Percentiles rank a stretch among this genome's conserved stretches.
phyloP scores from a whole-genome alignment of 495 filamentous ascomycete species.

The Trichoderma gamsii region DNA sequence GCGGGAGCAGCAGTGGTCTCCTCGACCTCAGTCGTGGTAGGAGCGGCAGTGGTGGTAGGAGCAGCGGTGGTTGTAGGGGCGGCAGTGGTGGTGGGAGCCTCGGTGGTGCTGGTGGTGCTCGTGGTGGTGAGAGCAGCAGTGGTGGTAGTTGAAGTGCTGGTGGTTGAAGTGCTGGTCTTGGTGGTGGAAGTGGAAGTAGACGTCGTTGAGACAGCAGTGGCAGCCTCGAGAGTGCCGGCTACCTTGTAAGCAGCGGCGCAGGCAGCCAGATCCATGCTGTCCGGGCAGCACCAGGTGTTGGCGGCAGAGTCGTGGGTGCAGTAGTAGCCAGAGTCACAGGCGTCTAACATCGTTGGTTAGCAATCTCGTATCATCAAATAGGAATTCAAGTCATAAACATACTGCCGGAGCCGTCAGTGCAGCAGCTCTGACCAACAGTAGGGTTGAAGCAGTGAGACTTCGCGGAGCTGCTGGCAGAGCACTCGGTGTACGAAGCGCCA shows the following conservation, averaged over 20 bases:
- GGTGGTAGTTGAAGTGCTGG: constrained; percentile 16
- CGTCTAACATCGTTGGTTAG: constrained; percentile 30
- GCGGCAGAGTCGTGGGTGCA: constrained; percentile 35
- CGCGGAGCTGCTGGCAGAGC: constrained; percentile 31
- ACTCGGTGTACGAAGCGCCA: constrained; percentile 37
- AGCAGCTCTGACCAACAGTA: constrained; percentile 37
- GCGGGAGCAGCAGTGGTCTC: constrained; percentile 18
- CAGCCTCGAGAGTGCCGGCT: constrained; percentile 33
- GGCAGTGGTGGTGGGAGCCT: constrained; percentile 19
- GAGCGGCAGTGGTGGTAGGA: constrained; percentile 18
- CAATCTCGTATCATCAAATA: not conserved
- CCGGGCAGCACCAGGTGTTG: constrained; percentile 44
- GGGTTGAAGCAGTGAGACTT: constrained; percentile 42
- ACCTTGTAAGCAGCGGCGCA: constrained; percentile 39
- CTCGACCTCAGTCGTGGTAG: constrained; percentile 20
- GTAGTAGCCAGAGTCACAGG: constrained; percentile 44
- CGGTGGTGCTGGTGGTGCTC: constrained; percentile 19
- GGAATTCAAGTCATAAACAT: constrained; percentile 19
- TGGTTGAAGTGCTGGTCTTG: constrained; percentile 20
- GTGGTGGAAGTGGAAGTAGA: constrained; percentile 18
- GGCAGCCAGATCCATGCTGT: constrained; percentile 33
- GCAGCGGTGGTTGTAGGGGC: constrained; percentile 19
- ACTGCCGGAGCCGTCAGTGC: constrained; percentile 40
- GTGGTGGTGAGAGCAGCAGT: constrained; percentile 23
- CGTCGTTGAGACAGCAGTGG: constrained; percentile 27